Percentiles rank a stretch among this genome's conserved stretches.
These are phyloP conservation scores for Telfairia occidentalis DNA, from an alignment of 331 rosid genomes.

Conservation along the genomic window DNA sequence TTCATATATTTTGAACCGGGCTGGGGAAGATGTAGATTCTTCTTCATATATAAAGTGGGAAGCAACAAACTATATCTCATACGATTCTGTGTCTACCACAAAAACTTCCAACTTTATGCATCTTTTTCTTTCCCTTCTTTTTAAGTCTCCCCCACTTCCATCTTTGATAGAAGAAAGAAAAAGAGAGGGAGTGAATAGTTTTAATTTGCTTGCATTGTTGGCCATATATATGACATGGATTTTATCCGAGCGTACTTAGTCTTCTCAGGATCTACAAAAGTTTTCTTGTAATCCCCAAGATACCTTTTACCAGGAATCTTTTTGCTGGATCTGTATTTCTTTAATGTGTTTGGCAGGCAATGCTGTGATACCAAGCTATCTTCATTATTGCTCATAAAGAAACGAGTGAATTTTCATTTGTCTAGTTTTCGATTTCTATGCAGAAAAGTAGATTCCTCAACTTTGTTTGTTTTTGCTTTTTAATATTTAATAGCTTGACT, in stretches of 20 bases:
- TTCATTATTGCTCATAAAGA: neutral
- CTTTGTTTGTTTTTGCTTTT: conserved; percentile 3
- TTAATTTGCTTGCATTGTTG: neutral
- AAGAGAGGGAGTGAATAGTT: neutral
- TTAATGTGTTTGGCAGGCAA: conserved; percentile 2
- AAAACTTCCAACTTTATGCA: neutral
- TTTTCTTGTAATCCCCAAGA: neutral
- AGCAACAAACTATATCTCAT: neutral
- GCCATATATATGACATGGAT: neutral
- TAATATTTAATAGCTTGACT: neutral
- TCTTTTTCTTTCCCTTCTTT: neutral
- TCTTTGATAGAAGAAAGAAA: neutral
- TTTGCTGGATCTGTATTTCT: neutral
- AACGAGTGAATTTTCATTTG: neutral
- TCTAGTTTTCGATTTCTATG: neutral
- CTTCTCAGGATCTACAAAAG: neutral
- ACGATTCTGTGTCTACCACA: neutral
- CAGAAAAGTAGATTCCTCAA: conserved; percentile 1
- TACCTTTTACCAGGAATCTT: neutral
- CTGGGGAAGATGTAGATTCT: neutral
- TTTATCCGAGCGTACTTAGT: neutral
- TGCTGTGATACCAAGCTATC: conserved; percentile 10
- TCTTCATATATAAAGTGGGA: neutral
- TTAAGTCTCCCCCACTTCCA: neutral
- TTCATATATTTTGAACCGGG: neutral